These are phyloP conservation scores for Suillus occidentalis DNA, from an alignment of 768 basidiomycete genomes.

Conservation along the genomic window DNA sequence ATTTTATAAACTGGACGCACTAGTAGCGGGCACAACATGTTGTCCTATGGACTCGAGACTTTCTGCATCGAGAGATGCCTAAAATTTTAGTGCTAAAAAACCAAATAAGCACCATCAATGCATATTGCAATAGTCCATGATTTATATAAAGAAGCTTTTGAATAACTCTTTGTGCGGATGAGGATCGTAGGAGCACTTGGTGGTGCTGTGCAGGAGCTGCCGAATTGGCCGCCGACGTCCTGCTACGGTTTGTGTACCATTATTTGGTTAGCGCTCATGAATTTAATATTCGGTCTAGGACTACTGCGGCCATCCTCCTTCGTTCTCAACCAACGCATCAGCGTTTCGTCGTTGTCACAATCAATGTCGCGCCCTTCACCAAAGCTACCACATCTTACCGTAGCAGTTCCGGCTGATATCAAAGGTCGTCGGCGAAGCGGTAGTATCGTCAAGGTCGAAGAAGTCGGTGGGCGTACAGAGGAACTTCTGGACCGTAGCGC, in stretches of 20 bases:
- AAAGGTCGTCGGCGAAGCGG: slow-evolving; percentile 59
- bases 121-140: neutral
- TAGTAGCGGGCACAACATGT: neutral
- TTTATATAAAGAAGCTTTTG: neutral
- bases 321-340: neutral
- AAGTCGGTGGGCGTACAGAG: slow-evolving; percentile 72
- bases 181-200: neutral
- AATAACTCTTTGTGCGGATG: neutral
- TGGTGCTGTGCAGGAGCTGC: neutral
- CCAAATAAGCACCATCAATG: neutral
- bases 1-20: neutral
- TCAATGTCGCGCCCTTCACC: slow-evolving; percentile 55
- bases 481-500: slow-evolving; percentile 77
- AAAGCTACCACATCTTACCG: slow-evolving; percentile 50
- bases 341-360: slow-evolving; percentile 19
- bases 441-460: slow-evolving; percentile 84
- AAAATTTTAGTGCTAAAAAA: neutral
- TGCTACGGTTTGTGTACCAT: neutral
- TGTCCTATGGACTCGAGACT: neutral
- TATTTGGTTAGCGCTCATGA: neutral
- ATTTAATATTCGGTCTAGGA: neutral
- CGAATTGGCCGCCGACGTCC: neutral
- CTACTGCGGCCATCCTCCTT: slow-evolving; percentile 1
- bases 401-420: slow-evolving; percentile 29
- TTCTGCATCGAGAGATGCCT: neutral